Evolutionary conservation across 371 early-diverging fungal genomes (phyloP).

Genomic region (Blastocladiella emersonii): DNA sequence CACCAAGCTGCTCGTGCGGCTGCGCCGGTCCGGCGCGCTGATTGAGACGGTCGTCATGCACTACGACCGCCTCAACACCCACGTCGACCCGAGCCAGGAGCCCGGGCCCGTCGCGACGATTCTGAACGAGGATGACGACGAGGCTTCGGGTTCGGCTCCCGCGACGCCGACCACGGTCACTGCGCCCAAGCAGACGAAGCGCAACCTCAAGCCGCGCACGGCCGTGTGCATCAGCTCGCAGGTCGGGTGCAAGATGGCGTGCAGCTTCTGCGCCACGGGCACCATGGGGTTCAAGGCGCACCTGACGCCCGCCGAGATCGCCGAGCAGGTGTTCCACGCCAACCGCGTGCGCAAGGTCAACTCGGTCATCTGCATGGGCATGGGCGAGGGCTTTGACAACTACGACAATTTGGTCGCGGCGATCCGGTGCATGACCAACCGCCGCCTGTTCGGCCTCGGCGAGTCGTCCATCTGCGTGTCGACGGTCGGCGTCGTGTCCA

Average conservation of each 20-base stretch:
- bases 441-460: conserved; percentile 46
- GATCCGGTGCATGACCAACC: conserved; percentile 54
- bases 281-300: conserved; percentile 70
- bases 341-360: conserved; percentile 37
- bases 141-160: background rate
- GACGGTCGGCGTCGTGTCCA: conserved; percentile 79
- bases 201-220: conserved; percentile 1
- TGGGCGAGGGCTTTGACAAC: conserved; percentile 55
- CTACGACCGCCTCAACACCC: background rate
- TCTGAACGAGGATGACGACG: background rate
- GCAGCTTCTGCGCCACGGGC: conserved; percentile 86
- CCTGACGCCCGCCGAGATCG: conserved; percentile 63
- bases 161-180: background rate
- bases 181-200: background rate
- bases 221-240: conserved; percentile 34
- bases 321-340: conserved; percentile 71
- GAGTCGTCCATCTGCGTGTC: conserved; percentile 69
- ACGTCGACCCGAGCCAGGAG: background rate
- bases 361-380: conserved; percentile 87
- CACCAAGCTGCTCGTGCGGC: background rate
- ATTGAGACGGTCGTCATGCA: conserved; percentile 4
- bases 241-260: conserved; percentile 74
- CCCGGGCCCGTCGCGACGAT: background rate
- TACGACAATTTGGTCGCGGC: conserved; percentile 30
- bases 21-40: background rate